Conservation (phyloP, 192 early-diverging fungal genomes). For the Phycomyces nitens region DNA sequence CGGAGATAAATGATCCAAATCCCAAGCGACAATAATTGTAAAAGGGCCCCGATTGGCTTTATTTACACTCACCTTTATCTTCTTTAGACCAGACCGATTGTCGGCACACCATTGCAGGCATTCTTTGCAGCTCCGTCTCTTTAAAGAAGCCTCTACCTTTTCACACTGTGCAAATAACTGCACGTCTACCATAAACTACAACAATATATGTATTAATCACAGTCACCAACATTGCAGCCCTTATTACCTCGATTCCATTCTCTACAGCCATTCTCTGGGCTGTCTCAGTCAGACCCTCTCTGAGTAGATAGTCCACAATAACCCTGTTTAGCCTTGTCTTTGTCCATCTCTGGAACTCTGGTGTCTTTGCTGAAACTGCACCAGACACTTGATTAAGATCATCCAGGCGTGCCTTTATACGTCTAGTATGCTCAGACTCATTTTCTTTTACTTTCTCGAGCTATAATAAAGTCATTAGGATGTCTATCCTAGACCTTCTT, state of each 20-base stretch:
- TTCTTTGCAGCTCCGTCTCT: conserved; percentile 76
- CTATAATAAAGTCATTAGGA: conserved; percentile 31
- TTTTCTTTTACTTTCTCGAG: conserved; percentile 72
- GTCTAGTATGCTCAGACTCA: conserved; percentile 63
- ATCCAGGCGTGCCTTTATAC: conserved; percentile 68
- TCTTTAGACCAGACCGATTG: conserved; percentile 83
- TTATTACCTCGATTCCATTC: conserved; percentile 58
- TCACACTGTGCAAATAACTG: conserved; percentile 84
- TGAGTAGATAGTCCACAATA: conserved; percentile 93
- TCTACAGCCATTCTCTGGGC: conserved; percentile 66
- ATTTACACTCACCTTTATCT: conserved; percentile 69
- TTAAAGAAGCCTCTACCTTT: conserved; percentile 76
- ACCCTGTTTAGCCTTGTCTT: conserved; percentile 82
- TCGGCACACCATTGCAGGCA: conserved; percentile 93
- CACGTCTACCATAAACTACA: conserved; percentile 81
- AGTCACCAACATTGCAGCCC: background rate
- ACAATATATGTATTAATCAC: conserved; percentile 4
- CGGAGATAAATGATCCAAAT: too few species aligned
- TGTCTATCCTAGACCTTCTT: background rate
- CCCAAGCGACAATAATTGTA: too few species aligned
- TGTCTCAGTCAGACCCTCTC: conserved; percentile 77
- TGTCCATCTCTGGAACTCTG: conserved; percentile 83
- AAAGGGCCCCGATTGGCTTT: background rate
- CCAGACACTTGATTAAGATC: conserved; percentile 72
- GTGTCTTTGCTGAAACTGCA: conserved; percentile 60